Evolutionary conservation across 352 stramenopile species (phyloP).

Genomic region (Phytophthora parvispora): DNA sequence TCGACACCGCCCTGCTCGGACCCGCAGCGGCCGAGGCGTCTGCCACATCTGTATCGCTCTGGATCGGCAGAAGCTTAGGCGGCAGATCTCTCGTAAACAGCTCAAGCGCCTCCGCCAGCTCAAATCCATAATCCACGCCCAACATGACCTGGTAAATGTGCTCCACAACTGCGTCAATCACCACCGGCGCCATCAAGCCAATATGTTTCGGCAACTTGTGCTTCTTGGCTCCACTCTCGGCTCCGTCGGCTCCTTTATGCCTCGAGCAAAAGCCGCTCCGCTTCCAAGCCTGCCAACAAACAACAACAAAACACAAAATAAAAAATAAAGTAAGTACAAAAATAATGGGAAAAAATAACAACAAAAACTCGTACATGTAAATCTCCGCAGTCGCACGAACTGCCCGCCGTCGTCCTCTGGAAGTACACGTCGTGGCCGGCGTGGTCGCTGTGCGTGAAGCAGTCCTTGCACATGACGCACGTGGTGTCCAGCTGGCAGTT

Average conservation of each 20-base stretch:
- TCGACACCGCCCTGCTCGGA: slow-evolving; percentile 4
- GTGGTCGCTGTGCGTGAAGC: slow-evolving; percentile 86
- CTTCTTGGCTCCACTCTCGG: slow-evolving; percentile 50
- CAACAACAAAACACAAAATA: not conserved
- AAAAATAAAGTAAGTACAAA: slow-evolving; percentile 5
- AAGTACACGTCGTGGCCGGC: slow-evolving; percentile 90
- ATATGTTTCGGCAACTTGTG: slow-evolving; percentile 78
- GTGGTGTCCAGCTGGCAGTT: slow-evolving; percentile 90
- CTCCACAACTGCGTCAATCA: slow-evolving; percentile 85
- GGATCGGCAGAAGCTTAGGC: slow-evolving; percentile 51
- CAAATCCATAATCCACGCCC: slow-evolving; percentile 72
- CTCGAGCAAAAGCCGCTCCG: slow-evolving; percentile 81
- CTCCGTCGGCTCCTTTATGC: slow-evolving; percentile 67
- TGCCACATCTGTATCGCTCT: slow-evolving; percentile 46
- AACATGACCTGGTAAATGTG: slow-evolving; percentile 81
- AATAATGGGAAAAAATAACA: slow-evolving; percentile 5
- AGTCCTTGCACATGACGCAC: slow-evolving; percentile 90
- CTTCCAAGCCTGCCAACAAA: slow-evolving; percentile 73
- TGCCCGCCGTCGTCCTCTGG: slow-evolving; percentile 86
- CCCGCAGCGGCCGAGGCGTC: slow-evolving; percentile 12
- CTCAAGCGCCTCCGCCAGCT: slow-evolving; percentile 78
- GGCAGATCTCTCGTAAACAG: slow-evolving; percentile 73
- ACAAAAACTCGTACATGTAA: slow-evolving; percentile 53
- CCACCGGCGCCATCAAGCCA: slow-evolving; percentile 50
- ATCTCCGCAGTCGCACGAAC: slow-evolving; percentile 89